These are phyloP conservation scores for Cercospora sp. DNA, from an alignment of 2,329 filamentous ascomycete genomes.

Conservation along the genomic window DNA sequence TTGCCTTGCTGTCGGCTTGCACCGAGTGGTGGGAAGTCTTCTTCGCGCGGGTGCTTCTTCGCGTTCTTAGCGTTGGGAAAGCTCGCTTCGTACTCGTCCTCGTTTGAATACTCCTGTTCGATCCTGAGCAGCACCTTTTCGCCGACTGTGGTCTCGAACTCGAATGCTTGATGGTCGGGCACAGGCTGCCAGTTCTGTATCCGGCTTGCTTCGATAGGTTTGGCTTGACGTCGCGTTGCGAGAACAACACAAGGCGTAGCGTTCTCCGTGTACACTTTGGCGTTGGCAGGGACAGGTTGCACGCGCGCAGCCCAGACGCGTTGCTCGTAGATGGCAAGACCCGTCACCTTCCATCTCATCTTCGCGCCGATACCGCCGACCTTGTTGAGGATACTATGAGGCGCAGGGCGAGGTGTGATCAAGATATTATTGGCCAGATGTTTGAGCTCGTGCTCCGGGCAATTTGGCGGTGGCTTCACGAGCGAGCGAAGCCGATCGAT, in stretches of 20 bases:
- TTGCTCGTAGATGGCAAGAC: constrained; percentile 72
- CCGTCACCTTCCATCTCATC: constrained; percentile 80
- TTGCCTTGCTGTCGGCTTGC: constrained; percentile 23
- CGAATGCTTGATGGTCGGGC: constrained; percentile 66
- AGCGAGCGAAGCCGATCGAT: constrained; percentile 71
- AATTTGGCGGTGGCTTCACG: constrained; percentile 62
- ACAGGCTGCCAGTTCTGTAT: constrained; percentile 85
- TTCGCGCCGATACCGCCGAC: constrained; percentile 84
- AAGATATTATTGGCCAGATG: constrained; percentile 87
- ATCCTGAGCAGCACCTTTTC: constrained; percentile 84
- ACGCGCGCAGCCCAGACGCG: constrained; percentile 85
- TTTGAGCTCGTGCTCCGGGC: constrained; percentile 71
- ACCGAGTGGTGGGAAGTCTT: constrained; percentile 46
- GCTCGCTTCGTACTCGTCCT: constrained; percentile 64
- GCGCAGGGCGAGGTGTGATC: constrained; percentile 77
- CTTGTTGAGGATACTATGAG: constrained; percentile 71
- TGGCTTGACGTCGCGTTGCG: constrained; percentile 72
- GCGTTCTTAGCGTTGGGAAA: constrained; percentile 63
- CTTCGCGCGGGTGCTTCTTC: constrained; percentile 62
- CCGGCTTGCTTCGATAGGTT: constrained; percentile 75
- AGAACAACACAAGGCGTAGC: constrained; percentile 77
- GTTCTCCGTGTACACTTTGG: constrained; percentile 77
- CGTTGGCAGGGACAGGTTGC: constrained; percentile 66
- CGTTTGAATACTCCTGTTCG: constrained; percentile 66
- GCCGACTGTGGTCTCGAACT: constrained; percentile 79